Base-by-base conservation (phyloP, 768 basidiomycete genomes). In the Baorangia bicolor region DNA sequence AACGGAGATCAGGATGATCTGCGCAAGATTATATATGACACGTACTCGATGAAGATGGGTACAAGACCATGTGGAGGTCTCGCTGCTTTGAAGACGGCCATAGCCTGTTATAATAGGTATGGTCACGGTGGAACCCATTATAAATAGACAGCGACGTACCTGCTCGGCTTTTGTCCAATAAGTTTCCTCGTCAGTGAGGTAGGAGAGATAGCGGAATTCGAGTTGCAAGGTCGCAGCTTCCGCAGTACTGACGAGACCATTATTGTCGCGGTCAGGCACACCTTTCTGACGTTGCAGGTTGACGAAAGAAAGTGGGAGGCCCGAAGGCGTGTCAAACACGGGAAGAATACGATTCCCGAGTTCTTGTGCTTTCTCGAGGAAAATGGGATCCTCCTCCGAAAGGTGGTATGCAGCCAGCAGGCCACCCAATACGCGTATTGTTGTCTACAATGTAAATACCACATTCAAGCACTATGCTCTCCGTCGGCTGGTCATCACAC, bases 191-290 rank as follows among this genome's bases (percentile, higher is more conserved):
- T 82, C 90, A 0, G 91, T 92, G 41, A 97, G 68, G 56, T 84
- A 70, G 47, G 84, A 85, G n/a, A 98, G 77, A 69, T 97, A 96
- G 61, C 87, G 83, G 66, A 98, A 85, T 71, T 97, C 95, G 20
- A 98, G 81, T 70, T 97, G 93, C 23, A 96, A 74, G 0, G 92
- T 95, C 9, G 87, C 82, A n/a, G 85, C 87, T 68, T 98, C 95
- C 0, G 95, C 91, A 12, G 91, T 86, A 62, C 86, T 88, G 45
- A 88, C 82, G 14, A 89, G 71, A 1, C 81, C 83, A 4, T 77
- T 74, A 56, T 85, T 85, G 53, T 86, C 84, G 0, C 41, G 57
- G 55, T 90, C 85, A 0, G 81, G 76, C 6, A 86, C 76, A 1
- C 89, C 94, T 59, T 80, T 64, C 12, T 79, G 71, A 48, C 75